Evolutionary conservation across 805 yeast species (phyloP), one percentile per base, ranked within the genome.

Genomic region (Maudiozyma saulgeensis): DNA sequence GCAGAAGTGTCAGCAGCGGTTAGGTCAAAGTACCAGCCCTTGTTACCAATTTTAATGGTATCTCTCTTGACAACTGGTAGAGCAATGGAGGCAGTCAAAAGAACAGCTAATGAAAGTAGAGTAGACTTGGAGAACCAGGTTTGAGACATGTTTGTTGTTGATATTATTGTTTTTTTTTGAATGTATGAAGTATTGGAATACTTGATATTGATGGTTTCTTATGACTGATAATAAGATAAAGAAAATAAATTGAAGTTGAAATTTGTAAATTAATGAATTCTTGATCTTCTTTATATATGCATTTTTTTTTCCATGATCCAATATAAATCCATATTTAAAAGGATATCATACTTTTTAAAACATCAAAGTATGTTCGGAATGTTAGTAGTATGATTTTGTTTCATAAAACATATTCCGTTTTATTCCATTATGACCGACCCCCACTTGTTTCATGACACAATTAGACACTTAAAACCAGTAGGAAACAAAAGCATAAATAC

Each of bases 21-120:
- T 19, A 43, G n/a, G 18, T 43, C 45, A 16, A 43, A 43, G 40
- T 43, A 43, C 45, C 45, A 43, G 18, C 45, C 45, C 9, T 43
- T 43, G 40, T 43, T 43, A 32, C 45, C 45, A 26, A 43, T 43
- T 40, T 43, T 43, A 43, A 43, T 32, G 11, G 40, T 34, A 23
- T 43, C 45, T 32, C 45, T 43, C 28, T 43, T 43, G 11, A 43
- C 15, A 1, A 43, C 18, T 3, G 45, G 45, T 13, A 32, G 21
- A 21, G 45, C 45, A 13, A 43, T 18, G 8, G 45, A 31, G 5
- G 28, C 39, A 34, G 34, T 16, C 19, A 43, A 23, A 13, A 43
- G 15, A 25, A 43, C 28, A n/a, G 45, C 26, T n/a, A 43, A 21
- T 5, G 45, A 15, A 13, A 43, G n/a, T 13, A 43, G 26, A 7